Percentiles rank a stretch among this genome's conserved stretches.
These are phyloP conservation scores for Linderina pennispora DNA, from an alignment of 192 early-diverging fungal genomes.

Conservation along the genomic window DNA sequence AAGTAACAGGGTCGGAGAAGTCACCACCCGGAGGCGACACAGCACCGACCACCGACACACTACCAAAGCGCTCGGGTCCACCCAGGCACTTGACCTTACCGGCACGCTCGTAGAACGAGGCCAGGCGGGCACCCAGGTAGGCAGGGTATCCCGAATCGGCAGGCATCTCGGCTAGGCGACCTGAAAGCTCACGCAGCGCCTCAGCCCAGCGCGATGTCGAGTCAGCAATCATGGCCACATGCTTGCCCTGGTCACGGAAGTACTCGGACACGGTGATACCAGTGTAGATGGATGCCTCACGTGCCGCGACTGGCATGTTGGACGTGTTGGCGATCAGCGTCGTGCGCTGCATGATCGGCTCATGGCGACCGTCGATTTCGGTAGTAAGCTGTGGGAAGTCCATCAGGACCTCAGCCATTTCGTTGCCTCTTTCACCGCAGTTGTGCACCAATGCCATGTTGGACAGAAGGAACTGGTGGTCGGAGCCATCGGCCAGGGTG, in stretches of 20 bases:
- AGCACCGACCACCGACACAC: conserved; percentile 96
- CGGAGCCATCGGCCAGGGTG: conserved; percentile 15
- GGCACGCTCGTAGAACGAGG: conserved; percentile 99
- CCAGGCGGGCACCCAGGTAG: conserved; percentile 96
- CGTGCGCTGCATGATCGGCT: conserved; percentile 99
- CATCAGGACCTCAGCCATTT: conserved; percentile 99
- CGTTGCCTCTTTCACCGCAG: conserved; percentile 94
- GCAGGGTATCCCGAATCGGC: conserved; percentile 98
- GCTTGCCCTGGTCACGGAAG: conserved; percentile 99
- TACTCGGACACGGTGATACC: conserved; percentile 99
- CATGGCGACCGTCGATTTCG: conserved; percentile 89
- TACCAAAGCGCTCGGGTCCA: conserved; percentile 87
- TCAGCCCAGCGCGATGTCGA: conserved; percentile 99
- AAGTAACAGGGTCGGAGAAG: conserved; percentile 98
- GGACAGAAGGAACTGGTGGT: conserved; percentile 49
- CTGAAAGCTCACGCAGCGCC: conserved; percentile 99
- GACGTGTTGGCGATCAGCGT: conserved; percentile 99
- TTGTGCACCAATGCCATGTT: conserved; percentile 47
- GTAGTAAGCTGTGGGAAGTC: conserved; percentile 96
- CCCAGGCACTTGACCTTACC: conserved; percentile 97
- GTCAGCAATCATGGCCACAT: conserved; percentile 99
- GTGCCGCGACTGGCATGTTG: conserved; percentile 99
- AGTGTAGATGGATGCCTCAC: conserved; percentile 99
- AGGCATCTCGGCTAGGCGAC: conserved; percentile 99
- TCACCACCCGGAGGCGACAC: conserved; percentile 99